Evolutionary conservation across 1,139 yeast species (phyloP).

Genomic region (Geotrichum restrictum): DNA sequence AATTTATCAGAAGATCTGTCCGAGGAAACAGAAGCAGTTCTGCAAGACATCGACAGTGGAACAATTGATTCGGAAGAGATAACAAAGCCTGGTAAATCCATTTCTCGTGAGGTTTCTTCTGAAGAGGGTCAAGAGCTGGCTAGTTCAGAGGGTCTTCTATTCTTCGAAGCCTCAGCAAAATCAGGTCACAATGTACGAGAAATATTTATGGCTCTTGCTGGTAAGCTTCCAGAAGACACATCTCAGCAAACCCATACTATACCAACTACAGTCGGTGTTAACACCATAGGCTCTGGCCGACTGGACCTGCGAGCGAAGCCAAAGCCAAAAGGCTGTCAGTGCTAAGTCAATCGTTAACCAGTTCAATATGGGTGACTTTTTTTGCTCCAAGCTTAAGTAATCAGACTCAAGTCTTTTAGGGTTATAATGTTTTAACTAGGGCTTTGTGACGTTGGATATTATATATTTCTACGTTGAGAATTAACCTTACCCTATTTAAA

Average conservation of each 20-base stretch:
- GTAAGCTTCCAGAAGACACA: slow-evolving; percentile 60
- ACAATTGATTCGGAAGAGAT: slow-evolving; percentile 31
- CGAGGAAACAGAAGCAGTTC: slow-evolving; percentile 31
- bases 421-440: too few species aligned
- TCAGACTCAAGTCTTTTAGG: too few species aligned
- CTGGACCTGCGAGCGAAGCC: too few species aligned
- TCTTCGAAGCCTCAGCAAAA: slow-evolving; percentile 94
- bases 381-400: too few species aligned
- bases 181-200: slow-evolving; percentile 88
- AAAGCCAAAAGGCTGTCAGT: too few species aligned
- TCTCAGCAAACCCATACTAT: background rate
- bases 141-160: slow-evolving; percentile 77
- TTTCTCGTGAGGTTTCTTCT: slow-evolving; percentile 70
- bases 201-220: slow-evolving; percentile 86
- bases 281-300: too few species aligned
- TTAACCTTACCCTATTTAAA: too few species aligned
- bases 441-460: too few species aligned
- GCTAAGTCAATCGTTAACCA: too few species aligned
- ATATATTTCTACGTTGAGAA: too few species aligned
- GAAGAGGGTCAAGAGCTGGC: slow-evolving; percentile 83
- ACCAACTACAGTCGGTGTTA: too few species aligned
- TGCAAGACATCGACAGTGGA: slow-evolving; percentile 35
- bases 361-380: too few species aligned
- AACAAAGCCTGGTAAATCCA: background rate
- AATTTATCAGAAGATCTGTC: slow-evolving; percentile 11